Evolutionary conservation across 306 rosid genomes (phyloP).

Genomic region (Geum urbanum): DNA sequence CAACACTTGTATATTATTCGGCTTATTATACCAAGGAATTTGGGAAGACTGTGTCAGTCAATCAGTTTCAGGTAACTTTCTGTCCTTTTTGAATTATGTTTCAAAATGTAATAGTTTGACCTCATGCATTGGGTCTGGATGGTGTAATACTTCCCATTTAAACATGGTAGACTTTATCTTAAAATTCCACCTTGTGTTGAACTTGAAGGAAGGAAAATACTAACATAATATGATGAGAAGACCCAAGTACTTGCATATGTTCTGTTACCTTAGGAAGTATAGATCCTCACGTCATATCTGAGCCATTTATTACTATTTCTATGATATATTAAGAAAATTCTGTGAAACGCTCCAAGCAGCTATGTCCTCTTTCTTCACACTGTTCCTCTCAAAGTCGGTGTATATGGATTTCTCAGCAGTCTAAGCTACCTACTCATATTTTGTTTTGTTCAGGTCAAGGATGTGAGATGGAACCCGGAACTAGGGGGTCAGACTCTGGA

Average conservation of each 20-base stretch:
- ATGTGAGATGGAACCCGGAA: constrained; percentile 89
- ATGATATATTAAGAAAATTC: not conserved
- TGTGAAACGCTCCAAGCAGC: not conserved
- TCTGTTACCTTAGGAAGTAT: not conserved
- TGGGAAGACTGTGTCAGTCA: constrained; percentile 70
- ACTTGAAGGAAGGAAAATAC: not conserved
- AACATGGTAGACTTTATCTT: not conserved
- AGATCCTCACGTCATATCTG: not conserved
- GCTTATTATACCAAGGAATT: constrained; percentile 73
- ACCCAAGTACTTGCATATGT: not conserved
- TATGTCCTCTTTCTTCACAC: not conserved
- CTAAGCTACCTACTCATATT: constrained; percentile 8
- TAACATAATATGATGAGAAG: not conserved
- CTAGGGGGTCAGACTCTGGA: constrained; percentile 94
- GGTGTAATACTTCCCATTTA: not conserved
- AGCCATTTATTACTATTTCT: not conserved
- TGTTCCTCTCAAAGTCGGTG: not conserved
- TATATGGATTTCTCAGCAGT: not conserved
- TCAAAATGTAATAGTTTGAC: not conserved
- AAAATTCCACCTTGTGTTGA: not conserved
- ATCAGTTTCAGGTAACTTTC: constrained; percentile 81
- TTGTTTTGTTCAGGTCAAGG: constrained; percentile 68
- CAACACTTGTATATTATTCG: constrained; percentile 79
- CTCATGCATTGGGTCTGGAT: not conserved
- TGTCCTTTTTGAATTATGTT: not conserved